These are phyloP conservation scores for Aegilops longissima DNA, from an alignment of 176 grass and related monocot species.

Conservation along the genomic window DNA sequence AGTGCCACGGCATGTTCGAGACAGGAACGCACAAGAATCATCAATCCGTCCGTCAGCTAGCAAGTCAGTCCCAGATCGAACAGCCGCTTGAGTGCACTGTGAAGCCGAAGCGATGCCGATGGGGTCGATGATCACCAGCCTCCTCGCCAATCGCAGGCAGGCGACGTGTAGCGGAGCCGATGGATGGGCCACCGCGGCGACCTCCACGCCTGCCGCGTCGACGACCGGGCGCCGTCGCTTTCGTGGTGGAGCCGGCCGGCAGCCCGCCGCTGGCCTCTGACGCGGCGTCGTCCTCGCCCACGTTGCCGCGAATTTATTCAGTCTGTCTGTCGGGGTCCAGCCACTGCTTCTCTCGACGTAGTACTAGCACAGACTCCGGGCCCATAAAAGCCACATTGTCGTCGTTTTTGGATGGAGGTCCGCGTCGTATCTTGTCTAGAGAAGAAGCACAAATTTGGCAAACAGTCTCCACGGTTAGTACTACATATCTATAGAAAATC, in stretches of 20 bases:
- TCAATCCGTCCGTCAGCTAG: background rate
- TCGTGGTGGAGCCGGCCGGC: background rate
- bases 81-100: background rate
- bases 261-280: slow-evolving; percentile 16
- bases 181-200: background rate
- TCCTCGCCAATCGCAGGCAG: background rate
- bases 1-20: background rate
- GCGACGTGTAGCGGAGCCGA: background rate
- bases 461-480: too few species aligned
- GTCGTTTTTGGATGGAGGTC: background rate
- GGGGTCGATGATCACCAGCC: background rate
- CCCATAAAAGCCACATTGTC: too few species aligned
- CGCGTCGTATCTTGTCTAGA: background rate
- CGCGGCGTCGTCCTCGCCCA: background rate
- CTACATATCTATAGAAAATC: background rate
- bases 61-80: background rate
- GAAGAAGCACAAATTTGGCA: background rate
- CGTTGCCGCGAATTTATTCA: background rate
- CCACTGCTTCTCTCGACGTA: background rate
- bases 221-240: background rate
- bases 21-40: background rate
- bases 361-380: background rate
- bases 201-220: background rate
- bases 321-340: background rate
- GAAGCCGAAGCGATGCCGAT: background rate